Base-by-base conservation (phyloP, 164 flowering plant genomes). In the Nymphaea colorata region DNA sequence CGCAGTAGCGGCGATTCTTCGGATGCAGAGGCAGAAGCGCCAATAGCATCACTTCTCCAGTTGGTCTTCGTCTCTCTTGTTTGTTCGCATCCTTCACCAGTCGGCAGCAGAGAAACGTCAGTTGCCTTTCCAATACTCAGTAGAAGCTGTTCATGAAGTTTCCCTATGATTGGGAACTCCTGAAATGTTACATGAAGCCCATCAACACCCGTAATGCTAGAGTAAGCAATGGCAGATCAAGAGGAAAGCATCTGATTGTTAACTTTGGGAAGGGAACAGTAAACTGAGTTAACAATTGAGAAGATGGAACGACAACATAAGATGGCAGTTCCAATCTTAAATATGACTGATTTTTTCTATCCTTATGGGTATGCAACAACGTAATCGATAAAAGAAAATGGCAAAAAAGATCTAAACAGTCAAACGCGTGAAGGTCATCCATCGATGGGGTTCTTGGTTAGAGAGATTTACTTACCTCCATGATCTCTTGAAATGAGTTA, bases 111-210 rank as follows among this genome's bases (percentile, higher is more conserved):
- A 61, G 43, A 65, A 43, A 64, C 42, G 17, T 73, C 68, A 16
- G 70, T 67, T 53, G n/a, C 59, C 42, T 25, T 70, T 62, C 77
- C 79, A 42, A 72, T 44, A 6, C 69, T 63, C 63, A 79, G 64
- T 6, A 68, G 72, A 41, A 81, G 76, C 60, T 75, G 76, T 14
- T 77, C 45, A 25, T 73, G 79, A 69, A 79, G 66, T 10, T 57
- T 62, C 63, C 64, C 60, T 42, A 81, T 81, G 16, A 76, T 47
- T 3, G 84, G 84, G 65, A 77, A 77, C 61, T 81, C 79, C 84
- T 81, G 53, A 36, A 69, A 69, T 15, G 4, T 64, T 57, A n/a
- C 53, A 61, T 66, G 55, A 66, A 51, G 45, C 36, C 36, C 36
- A 47, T 62, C 59, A 61, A 14, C 6, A 61, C 8, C 3, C 4